Conservation (phyloP, 148 eudicot genomes). For the Vaccinium vitisidaea region DNA sequence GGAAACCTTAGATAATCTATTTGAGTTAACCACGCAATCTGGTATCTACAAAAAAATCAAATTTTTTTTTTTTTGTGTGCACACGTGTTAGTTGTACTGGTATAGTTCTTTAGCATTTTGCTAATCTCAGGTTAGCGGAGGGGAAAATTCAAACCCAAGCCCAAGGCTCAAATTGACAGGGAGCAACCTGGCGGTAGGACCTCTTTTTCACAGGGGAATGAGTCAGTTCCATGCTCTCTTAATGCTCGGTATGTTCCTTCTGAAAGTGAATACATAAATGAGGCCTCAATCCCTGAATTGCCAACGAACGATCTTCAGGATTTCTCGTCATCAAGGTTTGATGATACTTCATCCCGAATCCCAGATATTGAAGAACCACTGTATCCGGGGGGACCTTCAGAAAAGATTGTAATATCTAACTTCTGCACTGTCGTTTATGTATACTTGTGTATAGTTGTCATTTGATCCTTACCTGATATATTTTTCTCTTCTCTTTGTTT, state of each 20-base stretch:
- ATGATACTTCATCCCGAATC: slow-evolving; percentile 31
- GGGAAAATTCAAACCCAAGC: slow-evolving; percentile 59
- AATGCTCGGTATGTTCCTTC: slow-evolving; percentile 28
- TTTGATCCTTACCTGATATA: not conserved
- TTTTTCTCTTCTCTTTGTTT: no score
- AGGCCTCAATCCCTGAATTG: slow-evolving; percentile 24
- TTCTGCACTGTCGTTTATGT: not conserved
- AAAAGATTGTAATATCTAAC: slow-evolving; percentile 25
- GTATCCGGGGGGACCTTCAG: slow-evolving; percentile 21
- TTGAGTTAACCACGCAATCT: slow-evolving; percentile 35
- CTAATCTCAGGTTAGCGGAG: slow-evolving; percentile 40
- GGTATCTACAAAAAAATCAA: no score
- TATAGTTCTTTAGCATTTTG: slow-evolving; percentile 11
- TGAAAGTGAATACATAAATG: slow-evolving; percentile 28
- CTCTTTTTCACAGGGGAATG: slow-evolving; percentile 17
- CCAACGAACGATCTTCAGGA: slow-evolving; percentile 32
- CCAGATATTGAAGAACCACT: slow-evolving; percentile 24
- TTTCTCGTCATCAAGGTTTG: slow-evolving; percentile 30
- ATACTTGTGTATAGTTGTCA: not conserved
- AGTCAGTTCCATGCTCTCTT: slow-evolving; percentile 24
- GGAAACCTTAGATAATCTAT: slow-evolving; percentile 29
- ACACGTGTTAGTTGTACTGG: not conserved
- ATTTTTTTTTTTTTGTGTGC: no score
- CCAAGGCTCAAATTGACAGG: slow-evolving; percentile 37
- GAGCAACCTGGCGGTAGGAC: slow-evolving; percentile 10